Evolutionary conservation across 805 yeast species (phyloP), one percentile per base, ranked within the genome.

Genomic region (Metschnikowia proteae): DNA sequence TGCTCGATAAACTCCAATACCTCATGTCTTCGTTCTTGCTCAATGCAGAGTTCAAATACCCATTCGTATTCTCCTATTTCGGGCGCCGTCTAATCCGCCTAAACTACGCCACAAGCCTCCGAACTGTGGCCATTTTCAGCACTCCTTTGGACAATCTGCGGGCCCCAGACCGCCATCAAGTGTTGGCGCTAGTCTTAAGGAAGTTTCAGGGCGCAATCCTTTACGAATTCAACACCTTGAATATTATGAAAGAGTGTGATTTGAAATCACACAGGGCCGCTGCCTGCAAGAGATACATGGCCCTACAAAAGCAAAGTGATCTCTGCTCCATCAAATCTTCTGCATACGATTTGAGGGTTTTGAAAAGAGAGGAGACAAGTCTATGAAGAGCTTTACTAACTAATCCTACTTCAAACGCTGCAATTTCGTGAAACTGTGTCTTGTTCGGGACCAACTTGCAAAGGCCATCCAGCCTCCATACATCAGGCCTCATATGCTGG

Each of bases 1-100:
- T 56, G n/a, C 27, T 46, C 30, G 52, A 48, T n/a, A 49, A 54
- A 17, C 48, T 66, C 29, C 62, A 63, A 45, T 63, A 61, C 43
- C 46, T 57, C 47, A 40, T 65, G 10, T 34, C 56, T 1, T 59
- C 67, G 5, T 45, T 62, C 29, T 22, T 66, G 6, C 23, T 68
- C n/a, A 54, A 63, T n/a, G 49, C 66, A 5, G 74, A 69, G 49
- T 45, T 42, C 36, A 43, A 46, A 29, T 64, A 47, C 42, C 73
- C 74, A 1, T 59, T 68, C 29, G 57, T 65, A 3, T 68, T 68
- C 37, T 67, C 72, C 22, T 55, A 56, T 11, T 56, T 60, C 44
- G 71, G 70, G 1, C 52, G 70, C 30, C 58, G 50, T 22, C 51
- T 61, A 27, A 52, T 67, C 23, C 50, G 51, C 39, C 34, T 53